Evolutionary conservation across 352 stramenopile genomes (phyloP), one percentile per base, ranked within the genome.

Genomic region (Phytophthora multivora): DNA sequence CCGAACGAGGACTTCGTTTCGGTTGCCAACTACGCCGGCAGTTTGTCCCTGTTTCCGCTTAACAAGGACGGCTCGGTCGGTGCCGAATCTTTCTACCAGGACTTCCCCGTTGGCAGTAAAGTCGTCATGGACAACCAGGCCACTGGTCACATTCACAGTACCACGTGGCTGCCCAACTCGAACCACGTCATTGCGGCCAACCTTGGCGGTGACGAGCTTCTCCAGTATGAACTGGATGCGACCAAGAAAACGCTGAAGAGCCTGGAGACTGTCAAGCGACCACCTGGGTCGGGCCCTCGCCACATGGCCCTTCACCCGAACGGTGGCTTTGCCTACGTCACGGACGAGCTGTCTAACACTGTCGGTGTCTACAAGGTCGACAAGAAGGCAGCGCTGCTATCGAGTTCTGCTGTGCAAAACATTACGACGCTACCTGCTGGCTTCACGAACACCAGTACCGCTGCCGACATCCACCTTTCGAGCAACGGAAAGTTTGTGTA

Each of bases 1-100:
- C 70, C 77, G 2, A 67, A 78, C n/a, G 71, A 83, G 31, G 52
- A 80, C 26, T 88, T 82, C 26, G 52, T 86, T 12, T 58, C 69
- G 0, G 82, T 81, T n/a, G 66, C 82, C 33, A 91, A 87, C 64
- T 91, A 87, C 41, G 77, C 43, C 16, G 81, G 82, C 23, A 86
- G 71, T 42, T 25, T 91, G 11, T 71, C 69, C n/a, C 48, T 89
- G 36, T 89, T 80, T 48, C 76, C 79, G 8, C 53, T 90, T 7
- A 65, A 77, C 4, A 36, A 35, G 2, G 61, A 88, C 35, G 82
- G 82, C 2, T 79, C 75, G 4, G 56, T 91, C 15, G 47, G 21
- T 1, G n/a, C 49, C 2, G 47, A 61, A 11, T 69, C 66, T 4
- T 79, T 81, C 53, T 69, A 79, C 28, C 57, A 83, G 51, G 47